Percentiles rank a stretch among this genome's conserved stretches.
phyloP scores from a whole-genome alignment of 2,329 filamentous ascomycete genomes.

The Xylaria sp. region DNA sequence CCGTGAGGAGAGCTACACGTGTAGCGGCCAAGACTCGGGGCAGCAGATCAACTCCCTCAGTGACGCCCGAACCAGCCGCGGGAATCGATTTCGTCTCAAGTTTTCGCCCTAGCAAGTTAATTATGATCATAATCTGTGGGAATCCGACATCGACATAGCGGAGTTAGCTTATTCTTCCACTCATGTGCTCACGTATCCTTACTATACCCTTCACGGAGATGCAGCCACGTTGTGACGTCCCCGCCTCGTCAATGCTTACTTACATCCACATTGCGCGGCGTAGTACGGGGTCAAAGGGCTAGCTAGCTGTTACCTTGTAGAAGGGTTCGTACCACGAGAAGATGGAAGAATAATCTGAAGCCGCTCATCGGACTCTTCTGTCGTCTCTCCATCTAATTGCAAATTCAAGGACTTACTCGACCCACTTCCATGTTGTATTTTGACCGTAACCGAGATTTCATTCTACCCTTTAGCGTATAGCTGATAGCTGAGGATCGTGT shows the following conservation, averaged over 20 bases:
- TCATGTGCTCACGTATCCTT: not conserved
- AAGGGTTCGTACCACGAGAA: not conserved
- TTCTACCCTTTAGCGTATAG: not conserved
- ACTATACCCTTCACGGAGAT: slow-evolving; percentile 10
- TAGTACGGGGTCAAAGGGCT: slow-evolving; percentile 1
- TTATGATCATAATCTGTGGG: not conserved
- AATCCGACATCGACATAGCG: slow-evolving; percentile 14
- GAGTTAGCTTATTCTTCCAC: not conserved
- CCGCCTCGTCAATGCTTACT: slow-evolving; percentile 14
- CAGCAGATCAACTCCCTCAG: slow-evolving; percentile 34
- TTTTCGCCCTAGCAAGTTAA: slow-evolving; percentile 6
- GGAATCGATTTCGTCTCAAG: slow-evolving; percentile 26
- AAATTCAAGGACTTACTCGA: slow-evolving; percentile 18
- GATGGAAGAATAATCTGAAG: not conserved
- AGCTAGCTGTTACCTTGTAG: not conserved
- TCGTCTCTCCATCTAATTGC: slow-evolving; percentile 2
- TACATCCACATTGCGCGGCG: slow-evolving; percentile 13
- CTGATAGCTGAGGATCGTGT: not conserved
- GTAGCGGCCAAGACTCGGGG: slow-evolving; percentile 36
- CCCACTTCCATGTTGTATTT: slow-evolving; percentile 13
- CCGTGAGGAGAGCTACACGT: slow-evolving; percentile 25
- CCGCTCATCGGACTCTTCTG: not conserved
- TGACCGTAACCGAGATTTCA: slow-evolving; percentile 24
- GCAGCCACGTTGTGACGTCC: slow-evolving; percentile 18
- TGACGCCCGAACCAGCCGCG: slow-evolving; percentile 26